Evolutionary conservation across 768 basidiomycete genomes (phyloP).

Genomic region (Mycena olivaceomarginata): DNA sequence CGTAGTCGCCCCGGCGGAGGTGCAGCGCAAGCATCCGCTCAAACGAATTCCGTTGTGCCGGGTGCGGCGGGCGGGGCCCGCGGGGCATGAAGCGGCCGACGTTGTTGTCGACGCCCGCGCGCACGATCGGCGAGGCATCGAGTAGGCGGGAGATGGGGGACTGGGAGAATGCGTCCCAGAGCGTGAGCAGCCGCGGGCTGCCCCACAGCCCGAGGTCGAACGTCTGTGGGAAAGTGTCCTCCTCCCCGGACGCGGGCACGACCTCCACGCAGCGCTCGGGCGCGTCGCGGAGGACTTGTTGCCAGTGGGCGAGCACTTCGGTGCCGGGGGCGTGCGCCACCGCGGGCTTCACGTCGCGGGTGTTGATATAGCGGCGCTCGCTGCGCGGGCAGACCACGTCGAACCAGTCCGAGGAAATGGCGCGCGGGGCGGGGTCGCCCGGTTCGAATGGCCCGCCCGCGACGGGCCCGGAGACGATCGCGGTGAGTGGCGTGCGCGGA

Average conservation of each 20-base stretch:
- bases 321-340: constrained; percentile 55
- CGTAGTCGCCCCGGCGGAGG: constrained; percentile 53
- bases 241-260: constrained; percentile 38
- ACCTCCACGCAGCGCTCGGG: constrained; percentile 69
- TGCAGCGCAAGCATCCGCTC: constrained; percentile 50
- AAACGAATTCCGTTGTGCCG: constrained; percentile 53
- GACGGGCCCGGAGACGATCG: constrained; percentile 57
- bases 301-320: constrained; percentile 63
- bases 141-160: constrained; percentile 59
- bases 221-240: constrained; percentile 56
- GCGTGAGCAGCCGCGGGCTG: constrained; percentile 55
- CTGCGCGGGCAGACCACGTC: constrained; percentile 65
- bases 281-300: constrained; percentile 59
- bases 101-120: constrained; percentile 58
- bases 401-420: constrained; percentile 65
- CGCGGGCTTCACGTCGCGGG: constrained; percentile 59
- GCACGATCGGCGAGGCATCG: constrained; percentile 58
- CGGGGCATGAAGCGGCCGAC: constrained; percentile 56
- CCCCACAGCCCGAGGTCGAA: constrained; percentile 60
- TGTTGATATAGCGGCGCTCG: constrained; percentile 43
- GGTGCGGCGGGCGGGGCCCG: constrained; percentile 52
- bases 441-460: constrained; percentile 65
- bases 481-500: constrained; percentile 18
- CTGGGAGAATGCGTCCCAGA: constrained; percentile 57
- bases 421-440: constrained; percentile 63